These are phyloP conservation scores for apple (Malus domestica) DNA, from an alignment of 306 rosid genomes.

Conservation along the genomic window ASM211411v1 NC_041804.1:32116501-32117000, in stretches of 20 bases:
- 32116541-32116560: no score
- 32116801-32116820: background rate
- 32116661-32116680: background rate
- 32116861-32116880: background rate
- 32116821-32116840: background rate
- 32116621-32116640: background rate
- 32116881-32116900: background rate
- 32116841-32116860: background rate
- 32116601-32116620: no score
- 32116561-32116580: no score
- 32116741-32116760: background rate
- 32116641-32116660: background rate
- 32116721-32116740: background rate
- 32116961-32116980: no score
- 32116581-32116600: no score
- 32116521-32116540: no score
- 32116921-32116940: no score
- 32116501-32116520: no score
- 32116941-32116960: no score
- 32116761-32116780: background rate
- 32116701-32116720: background rate
- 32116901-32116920: background rate
- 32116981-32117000: background rate
- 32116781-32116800: background rate
- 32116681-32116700: background rate